Evolutionary conservation across 345 rosid species (phyloP).

Genomic region (Gossypium bickii): DNA sequence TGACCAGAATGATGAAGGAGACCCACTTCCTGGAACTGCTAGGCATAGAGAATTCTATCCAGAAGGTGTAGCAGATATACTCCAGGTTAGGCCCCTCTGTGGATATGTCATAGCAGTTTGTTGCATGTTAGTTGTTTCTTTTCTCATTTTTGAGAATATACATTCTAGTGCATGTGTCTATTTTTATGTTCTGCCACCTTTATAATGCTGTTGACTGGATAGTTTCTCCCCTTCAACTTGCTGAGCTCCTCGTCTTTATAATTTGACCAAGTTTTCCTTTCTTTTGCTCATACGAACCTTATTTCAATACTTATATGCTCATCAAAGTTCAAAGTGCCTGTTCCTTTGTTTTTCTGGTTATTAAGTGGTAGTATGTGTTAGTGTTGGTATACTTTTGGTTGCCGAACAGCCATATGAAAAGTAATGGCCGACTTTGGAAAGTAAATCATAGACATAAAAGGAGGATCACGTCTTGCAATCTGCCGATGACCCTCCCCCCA

Average conservation of each 20-base stretch:
- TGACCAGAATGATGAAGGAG: slow-evolving; percentile 84
- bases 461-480: background rate
- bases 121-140: background rate
- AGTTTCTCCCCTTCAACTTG: background rate
- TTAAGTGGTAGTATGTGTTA: background rate
- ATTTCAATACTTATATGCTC: background rate
- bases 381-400: background rate
- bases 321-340: background rate
- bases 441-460: background rate
- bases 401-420: background rate
- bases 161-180: background rate
- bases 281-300: background rate
- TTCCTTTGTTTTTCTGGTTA: background rate
- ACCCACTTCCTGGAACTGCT: slow-evolving; percentile 98
- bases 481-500: background rate
- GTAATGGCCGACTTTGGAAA: background rate
- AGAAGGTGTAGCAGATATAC: slow-evolving; percentile 90
- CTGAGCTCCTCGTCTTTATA: background rate
- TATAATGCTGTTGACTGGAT: background rate
- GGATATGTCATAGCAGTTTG: background rate
- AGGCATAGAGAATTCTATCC: slow-evolving; percentile 99
- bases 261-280: slow-evolving; percentile 9
- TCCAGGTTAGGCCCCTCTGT: slow-evolving; percentile 52
- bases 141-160: background rate
- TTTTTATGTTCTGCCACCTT: background rate